These are phyloP conservation scores for Lumnitzera racemosa DNA, from an alignment of 345 rosid genomes.

Conservation along the genomic window DNA sequence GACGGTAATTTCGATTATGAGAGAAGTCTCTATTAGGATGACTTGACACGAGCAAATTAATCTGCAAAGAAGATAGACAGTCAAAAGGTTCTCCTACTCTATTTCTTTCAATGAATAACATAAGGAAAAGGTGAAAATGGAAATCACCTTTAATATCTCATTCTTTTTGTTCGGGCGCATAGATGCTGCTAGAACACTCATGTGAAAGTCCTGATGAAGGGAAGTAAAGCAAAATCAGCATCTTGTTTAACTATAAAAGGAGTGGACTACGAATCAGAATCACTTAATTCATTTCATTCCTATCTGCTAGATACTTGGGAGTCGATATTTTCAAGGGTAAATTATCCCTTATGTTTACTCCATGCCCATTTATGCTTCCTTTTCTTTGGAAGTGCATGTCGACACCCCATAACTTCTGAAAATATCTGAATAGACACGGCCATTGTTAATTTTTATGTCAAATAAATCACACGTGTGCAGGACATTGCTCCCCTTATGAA, in stretches of 20 bases:
- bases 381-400: too few species aligned
- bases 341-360: too few species aligned
- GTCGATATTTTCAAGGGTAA: too few species aligned
- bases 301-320: too few species aligned
- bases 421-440: too few species aligned
- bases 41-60: slow-evolving; percentile 37
- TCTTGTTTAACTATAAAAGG: not conserved
- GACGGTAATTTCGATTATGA: slow-evolving; percentile 7
- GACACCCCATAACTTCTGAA: too few species aligned
- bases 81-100: slow-evolving; percentile 4
- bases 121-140: not conserved
- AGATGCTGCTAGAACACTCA: slow-evolving; percentile 32
- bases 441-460: too few species aligned
- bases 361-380: too few species aligned
- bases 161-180: slow-evolving; percentile 22
- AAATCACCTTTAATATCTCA: slow-evolving; percentile 41
- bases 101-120: not conserved
- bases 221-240: too few species aligned
- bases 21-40: slow-evolving; percentile 15
- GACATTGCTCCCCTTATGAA: too few species aligned
- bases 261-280: not conserved
- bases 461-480: too few species aligned
- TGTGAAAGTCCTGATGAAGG: slow-evolving; percentile 35
- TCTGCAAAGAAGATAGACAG: slow-evolving; percentile 17
- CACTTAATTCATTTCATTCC: too few species aligned